Evolutionary conservation across 129 eudicot genomes (phyloP), one percentile per base, ranked within the genome.

Genomic region (Chrysanthemum lavandulifolium): DNA sequence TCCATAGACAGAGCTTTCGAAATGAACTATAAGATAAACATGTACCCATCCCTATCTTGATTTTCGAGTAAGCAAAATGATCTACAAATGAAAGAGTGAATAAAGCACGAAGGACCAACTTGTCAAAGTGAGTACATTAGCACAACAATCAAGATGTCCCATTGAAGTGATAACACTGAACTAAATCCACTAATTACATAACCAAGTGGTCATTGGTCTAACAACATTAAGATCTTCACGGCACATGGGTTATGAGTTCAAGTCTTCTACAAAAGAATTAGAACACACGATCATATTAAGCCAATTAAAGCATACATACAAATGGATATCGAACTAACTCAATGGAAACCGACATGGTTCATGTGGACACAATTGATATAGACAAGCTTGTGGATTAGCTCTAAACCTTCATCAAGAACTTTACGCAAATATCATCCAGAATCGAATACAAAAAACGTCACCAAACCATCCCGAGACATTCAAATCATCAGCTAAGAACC

Each of bases 161-260:
- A 5, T 36, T 10, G 18, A 58, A 58, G 63, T 58, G 63, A 58
- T 19, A 9, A 58, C 63, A 58, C 63, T 10, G 12, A 58, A 19
- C 25, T 3, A 10, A 31, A 60, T 11, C 5, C 43, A 10, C 13
- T 10, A 33, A 10, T 11, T 0, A 23, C 65, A 58, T 15, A 58
- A 18, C 63, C 23, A 58, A 21, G 40, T 61, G 66, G 66, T 40
- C 40, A 10, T 13, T 61, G 18, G 18, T 61, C 66, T 61, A 61
- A 25, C 13, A 5, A 60, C 14, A 60, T 25, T 60, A 25, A 23
- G 36, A 60, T 11, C 65, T 16, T 56, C 61, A 56, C 1, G 3
- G 2, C 31, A 11, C 63, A 7, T 58, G 31, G 25, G 6, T 19
- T 4, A 58, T 58, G 11, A 8, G 25, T 40, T 58, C 63, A 58